Conservation (phyloP, 2,329 filamentous ascomycete genomes). For the Chrysoporthe deuterocubensis region DNA sequence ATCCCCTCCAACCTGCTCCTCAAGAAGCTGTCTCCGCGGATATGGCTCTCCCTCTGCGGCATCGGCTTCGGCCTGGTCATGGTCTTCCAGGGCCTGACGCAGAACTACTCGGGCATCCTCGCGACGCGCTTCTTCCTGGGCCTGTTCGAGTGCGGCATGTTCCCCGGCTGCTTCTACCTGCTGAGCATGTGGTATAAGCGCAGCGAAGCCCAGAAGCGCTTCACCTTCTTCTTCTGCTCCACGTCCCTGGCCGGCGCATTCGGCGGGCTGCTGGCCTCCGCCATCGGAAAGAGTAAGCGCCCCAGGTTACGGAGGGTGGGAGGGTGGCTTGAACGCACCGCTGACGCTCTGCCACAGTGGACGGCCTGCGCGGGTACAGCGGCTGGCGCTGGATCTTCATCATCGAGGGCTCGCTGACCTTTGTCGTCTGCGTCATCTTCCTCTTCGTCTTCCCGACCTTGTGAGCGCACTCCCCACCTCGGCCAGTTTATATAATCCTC, state of each 20-base stretch:
- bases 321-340: background rate
- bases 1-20: slow-evolving; percentile 76
- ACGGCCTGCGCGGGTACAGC: slow-evolving; percentile 66
- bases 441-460: slow-evolving; percentile 76
- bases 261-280: slow-evolving; percentile 81
- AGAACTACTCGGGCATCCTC: slow-evolving; percentile 77
- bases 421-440: slow-evolving; percentile 63
- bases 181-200: slow-evolving; percentile 91
- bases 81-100: slow-evolving; percentile 75
- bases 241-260: slow-evolving; percentile 83
- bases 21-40: slow-evolving; percentile 66
- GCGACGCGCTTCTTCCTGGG: slow-evolving; percentile 86
- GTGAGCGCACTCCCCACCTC: slow-evolving; percentile 35
- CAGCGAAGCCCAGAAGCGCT: slow-evolving; percentile 86
- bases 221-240: slow-evolving; percentile 89
- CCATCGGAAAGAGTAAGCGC: slow-evolving; percentile 73
- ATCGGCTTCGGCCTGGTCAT: slow-evolving; percentile 79
- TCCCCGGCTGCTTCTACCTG: slow-evolving; percentile 66
- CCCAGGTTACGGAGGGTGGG: background rate
- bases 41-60: slow-evolving; percentile 83
- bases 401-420: slow-evolving; percentile 70
- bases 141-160: slow-evolving; percentile 75
- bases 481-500: background rate
- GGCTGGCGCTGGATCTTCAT: slow-evolving; percentile 89
- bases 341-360: slow-evolving; percentile 50